phyloP scores from a whole-genome alignment of 306 rosid species.

The Lithocarpus polystachyus region DNA sequence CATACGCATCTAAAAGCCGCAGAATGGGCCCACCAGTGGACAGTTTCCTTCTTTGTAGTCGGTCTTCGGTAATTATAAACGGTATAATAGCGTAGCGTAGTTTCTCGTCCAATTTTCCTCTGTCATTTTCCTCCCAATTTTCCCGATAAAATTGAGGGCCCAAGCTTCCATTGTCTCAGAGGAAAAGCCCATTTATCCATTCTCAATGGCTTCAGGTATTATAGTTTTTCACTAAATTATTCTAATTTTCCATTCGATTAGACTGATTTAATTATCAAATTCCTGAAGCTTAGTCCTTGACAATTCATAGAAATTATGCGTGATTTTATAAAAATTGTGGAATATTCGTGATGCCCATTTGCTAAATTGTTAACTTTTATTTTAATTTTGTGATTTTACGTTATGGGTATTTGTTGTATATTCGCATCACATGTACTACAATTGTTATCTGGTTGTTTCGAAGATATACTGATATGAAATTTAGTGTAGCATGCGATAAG shows the following conservation, averaged over 20 bases:
- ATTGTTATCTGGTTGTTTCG: neutral
- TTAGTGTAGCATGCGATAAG: neutral
- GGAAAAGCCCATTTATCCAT: neutral
- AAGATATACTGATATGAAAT: slow-evolving; percentile 10
- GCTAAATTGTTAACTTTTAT: neutral
- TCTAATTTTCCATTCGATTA: neutral
- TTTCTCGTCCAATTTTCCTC: slow-evolving; percentile 8
- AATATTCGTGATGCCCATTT: neutral
- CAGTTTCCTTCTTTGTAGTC: neutral
- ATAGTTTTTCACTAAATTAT: neutral
- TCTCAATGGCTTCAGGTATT: slow-evolving; percentile 81
- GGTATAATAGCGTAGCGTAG: neutral
- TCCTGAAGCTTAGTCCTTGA: neutral
- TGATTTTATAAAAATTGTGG: neutral
- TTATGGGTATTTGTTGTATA: slow-evolving; percentile 1
- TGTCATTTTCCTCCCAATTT: neutral
- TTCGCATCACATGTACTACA: neutral
- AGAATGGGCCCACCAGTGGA: too few relatives aligned
- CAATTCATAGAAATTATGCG: neutral
- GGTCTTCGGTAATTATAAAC: neutral
- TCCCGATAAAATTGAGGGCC: slow-evolving; percentile 16
- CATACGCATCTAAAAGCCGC: too few relatives aligned
- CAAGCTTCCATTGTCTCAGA: neutral
- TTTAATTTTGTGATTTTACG: neutral
- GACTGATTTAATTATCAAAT: neutral